These are phyloP conservation scores for Magnusiomyces ingens DNA, from an alignment of 1,139 yeast genomes.

Conservation along the genomic window DNA sequence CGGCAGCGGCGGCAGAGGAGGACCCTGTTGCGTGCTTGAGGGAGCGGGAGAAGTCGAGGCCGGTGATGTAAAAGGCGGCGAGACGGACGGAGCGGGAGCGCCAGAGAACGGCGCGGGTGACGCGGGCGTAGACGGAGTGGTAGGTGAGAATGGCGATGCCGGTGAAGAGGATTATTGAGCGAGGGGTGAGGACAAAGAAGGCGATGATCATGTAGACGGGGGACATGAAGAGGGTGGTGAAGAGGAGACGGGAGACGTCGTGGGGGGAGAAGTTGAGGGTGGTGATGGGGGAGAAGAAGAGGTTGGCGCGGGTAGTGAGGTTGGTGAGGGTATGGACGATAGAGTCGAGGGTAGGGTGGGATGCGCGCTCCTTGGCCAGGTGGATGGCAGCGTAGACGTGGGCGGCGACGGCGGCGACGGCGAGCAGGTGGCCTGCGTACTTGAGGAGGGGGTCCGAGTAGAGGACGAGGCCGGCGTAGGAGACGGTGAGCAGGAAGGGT, in stretches of 20 bases:
- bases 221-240: constrained; percentile 78
- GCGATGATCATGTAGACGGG: constrained; percentile 73
- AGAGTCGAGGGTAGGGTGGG: constrained; percentile 80
- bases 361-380: constrained; percentile 43
- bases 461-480: constrained; percentile 53
- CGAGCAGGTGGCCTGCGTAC: constrained; percentile 73
- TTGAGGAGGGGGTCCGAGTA: constrained; percentile 68
- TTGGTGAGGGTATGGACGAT: constrained; percentile 75
- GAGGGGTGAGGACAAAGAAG: constrained; percentile 61
- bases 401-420: constrained; percentile 59
- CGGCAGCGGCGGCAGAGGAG: constrained; percentile 8
- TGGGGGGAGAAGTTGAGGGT: constrained; percentile 61
- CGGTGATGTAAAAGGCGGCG: constrained; percentile 74
- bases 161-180: constrained; percentile 51
- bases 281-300: constrained; percentile 71
- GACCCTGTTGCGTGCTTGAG: constrained; percentile 23
- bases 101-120: constrained; percentile 79
- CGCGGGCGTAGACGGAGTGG: constrained; percentile 79
- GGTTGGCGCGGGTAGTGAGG: constrained; percentile 68
- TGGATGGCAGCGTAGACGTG: constrained; percentile 47
- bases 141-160: constrained; percentile 69
- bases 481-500: constrained; percentile 54
- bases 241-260: constrained; percentile 70
- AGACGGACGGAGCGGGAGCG: constrained; percentile 65
- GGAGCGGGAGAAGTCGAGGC: constrained; percentile 59